These are phyloP conservation scores for Boletus rubropictus DNA, from an alignment of 768 basidiomycete genomes.

Conservation along the genomic window DNA sequence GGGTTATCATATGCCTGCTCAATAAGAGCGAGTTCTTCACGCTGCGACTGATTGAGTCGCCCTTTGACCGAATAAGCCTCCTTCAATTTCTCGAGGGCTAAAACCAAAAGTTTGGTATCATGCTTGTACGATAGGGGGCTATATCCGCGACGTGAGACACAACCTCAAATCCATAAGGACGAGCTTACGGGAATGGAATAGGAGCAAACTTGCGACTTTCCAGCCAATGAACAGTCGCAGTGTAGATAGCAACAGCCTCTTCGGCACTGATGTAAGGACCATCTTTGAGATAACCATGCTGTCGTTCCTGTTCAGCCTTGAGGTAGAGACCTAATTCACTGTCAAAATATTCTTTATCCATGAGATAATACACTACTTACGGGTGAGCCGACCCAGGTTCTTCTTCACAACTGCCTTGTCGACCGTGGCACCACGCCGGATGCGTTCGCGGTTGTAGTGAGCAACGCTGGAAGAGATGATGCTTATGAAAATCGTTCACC, in stretches of 20 bases:
- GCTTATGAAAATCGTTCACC: not conserved
- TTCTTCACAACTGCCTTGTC: constrained; percentile 99
- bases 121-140: constrained; percentile 97
- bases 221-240: constrained; percentile 97
- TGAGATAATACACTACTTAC: constrained; percentile 37
- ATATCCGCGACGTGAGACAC: constrained; percentile 2
- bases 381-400: constrained; percentile 95
- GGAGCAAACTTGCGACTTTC: constrained; percentile 97
- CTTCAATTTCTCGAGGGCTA: constrained; percentile 96
- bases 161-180: not conserved
- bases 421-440: constrained; percentile 92
- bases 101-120: constrained; percentile 93
- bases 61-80: constrained; percentile 99
- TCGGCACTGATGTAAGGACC: constrained; percentile 99
- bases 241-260: constrained; percentile 98
- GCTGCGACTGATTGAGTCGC: constrained; percentile 94
- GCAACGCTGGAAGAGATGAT: constrained; percentile 56
- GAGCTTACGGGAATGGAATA: constrained; percentile 89
- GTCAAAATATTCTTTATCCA: constrained; percentile 2
- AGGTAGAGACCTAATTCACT: constrained; percentile 68
- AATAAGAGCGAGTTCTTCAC: constrained; percentile 95
- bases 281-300: constrained; percentile 98
- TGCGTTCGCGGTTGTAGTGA: constrained; percentile 97
- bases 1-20: constrained; percentile 99
- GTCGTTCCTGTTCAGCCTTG: constrained; percentile 98